Conservation (phyloP, 73 alveolate species). For the Stentor coeruleus region DNA sequence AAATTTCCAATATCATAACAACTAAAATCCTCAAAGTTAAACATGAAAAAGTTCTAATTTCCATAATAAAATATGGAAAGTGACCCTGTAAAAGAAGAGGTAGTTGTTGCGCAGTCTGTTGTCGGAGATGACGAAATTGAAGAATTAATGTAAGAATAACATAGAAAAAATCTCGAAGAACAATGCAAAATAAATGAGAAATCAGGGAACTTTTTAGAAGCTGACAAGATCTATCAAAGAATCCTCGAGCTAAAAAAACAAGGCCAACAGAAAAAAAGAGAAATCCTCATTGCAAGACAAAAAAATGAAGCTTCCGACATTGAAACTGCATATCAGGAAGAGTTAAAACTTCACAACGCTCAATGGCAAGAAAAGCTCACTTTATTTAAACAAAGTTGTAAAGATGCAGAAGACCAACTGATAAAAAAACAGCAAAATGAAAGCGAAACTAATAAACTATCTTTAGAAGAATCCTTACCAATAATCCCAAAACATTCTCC, state of each 20-base stretch:
- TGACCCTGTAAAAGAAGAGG: no score
- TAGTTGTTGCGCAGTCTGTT: no score
- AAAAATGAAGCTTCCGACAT: constrained; percentile 44
- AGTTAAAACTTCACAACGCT: constrained; percentile 50
- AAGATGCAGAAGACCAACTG: constrained; percentile 31
- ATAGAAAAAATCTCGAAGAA: constrained; percentile 45
- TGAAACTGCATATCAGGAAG: constrained; percentile 49
- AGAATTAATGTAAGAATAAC: constrained; percentile 34
- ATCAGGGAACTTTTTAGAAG: constrained; percentile 50
- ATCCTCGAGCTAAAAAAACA: constrained; percentile 34
- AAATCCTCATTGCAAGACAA: constrained; percentile 34
- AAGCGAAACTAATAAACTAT: constrained; percentile 27
- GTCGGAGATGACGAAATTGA: constrained; percentile 34
- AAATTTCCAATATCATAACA: no score
- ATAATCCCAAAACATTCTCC: constrained; percentile 41
- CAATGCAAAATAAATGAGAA: constrained; percentile 48
- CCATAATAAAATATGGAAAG: no score
- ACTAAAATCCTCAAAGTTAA: no score
- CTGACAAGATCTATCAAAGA: constrained; percentile 64
- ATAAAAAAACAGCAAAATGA: constrained; percentile 45
- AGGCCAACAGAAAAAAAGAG: constrained; percentile 27
- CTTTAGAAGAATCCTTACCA: constrained; percentile 47
- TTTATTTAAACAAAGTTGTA: constrained; percentile 34
- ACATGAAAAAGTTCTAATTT: no score
- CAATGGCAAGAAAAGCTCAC: constrained; percentile 48